Conservation (phyloP, 2,329 filamentous ascomycete genomes). For the Pseudogymnoascus destructans region DNA sequence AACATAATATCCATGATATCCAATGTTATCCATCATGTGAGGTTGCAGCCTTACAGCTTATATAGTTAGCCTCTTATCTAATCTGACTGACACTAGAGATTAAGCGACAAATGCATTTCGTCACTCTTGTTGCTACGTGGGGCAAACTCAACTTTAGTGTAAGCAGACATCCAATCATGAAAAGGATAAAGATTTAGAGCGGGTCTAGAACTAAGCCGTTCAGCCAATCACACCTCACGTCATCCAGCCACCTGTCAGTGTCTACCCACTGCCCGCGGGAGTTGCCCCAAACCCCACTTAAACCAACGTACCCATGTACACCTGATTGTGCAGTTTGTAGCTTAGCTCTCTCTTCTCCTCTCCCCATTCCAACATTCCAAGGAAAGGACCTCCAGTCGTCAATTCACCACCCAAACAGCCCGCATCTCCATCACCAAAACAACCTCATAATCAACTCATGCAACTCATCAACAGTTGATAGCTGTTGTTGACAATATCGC, state of each 20-base stretch:
- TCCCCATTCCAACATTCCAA: conserved; percentile 9
- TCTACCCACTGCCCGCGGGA: background rate
- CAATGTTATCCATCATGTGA: no score
- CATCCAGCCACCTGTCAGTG: background rate
- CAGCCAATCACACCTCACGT: background rate
- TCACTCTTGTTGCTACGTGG: background rate
- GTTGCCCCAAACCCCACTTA: background rate
- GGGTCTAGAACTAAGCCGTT: background rate
- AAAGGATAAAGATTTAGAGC: background rate
- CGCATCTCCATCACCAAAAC: background rate
- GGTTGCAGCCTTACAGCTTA: no score
- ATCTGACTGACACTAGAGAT: no score
- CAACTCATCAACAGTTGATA: background rate
- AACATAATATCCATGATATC: no score
- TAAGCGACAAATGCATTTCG: background rate
- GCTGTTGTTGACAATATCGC: background rate
- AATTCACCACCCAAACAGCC: conserved; percentile 2
- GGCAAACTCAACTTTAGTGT: background rate
- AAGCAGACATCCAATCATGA: background rate
- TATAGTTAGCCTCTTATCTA: no score
- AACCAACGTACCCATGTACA: background rate
- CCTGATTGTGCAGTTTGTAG: background rate
- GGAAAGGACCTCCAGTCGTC: background rate
- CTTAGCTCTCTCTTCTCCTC: conserved; percentile 7
- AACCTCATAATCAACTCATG: background rate